phyloP scores from a whole-genome alignment of 164 flowering plant species.

The Stephania yunnanensis region DNA sequence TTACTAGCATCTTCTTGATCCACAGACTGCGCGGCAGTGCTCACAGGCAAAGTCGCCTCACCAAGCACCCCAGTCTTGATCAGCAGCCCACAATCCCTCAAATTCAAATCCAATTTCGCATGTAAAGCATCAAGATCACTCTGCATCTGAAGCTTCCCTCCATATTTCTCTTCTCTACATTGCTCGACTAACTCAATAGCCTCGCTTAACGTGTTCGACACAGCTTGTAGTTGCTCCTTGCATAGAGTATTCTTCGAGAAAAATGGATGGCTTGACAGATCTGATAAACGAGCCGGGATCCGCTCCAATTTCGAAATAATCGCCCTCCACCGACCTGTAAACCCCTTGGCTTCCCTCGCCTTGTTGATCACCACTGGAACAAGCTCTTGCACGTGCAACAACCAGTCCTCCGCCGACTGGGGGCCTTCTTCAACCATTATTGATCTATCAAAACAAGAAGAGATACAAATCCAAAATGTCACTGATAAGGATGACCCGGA shows the following conservation, averaged over 20 bases:
- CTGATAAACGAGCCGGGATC: constrained; percentile 66
- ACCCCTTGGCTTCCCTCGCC: constrained; percentile 58
- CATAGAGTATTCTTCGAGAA: constrained; percentile 82
- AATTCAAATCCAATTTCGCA: constrained; percentile 69
- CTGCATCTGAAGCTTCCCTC: constrained; percentile 88
- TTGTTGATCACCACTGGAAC: constrained; percentile 56
- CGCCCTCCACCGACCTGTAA: constrained; percentile 78
- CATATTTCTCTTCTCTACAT: constrained; percentile 54
- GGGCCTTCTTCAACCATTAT: constrained; percentile 54
- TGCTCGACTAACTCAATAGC: constrained; percentile 51
- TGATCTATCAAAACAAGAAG: constrained; percentile 14
- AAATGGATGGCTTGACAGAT: constrained; percentile 86
- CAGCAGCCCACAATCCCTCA: constrained; percentile 69
- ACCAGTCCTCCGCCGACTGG: constrained; percentile 54
- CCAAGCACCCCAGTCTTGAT: constrained; percentile 85
- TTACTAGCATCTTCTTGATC: constrained; percentile 30
- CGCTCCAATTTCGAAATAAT: constrained; percentile 63
- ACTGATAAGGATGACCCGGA: constrained; percentile 7
- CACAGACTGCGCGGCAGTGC: constrained; percentile 22
- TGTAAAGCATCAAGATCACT: constrained; percentile 76
- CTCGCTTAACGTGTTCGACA: constrained; percentile 52
- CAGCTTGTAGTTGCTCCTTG: constrained; percentile 79
- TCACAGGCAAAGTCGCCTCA: constrained; percentile 48
- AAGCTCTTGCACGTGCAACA: constrained; percentile 48
- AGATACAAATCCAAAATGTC: constrained; percentile 6